Evolutionary conservation across 1,284 basidiomycete genomes (phyloP).

Genomic region (Heterobasidion irregulare): DNA sequence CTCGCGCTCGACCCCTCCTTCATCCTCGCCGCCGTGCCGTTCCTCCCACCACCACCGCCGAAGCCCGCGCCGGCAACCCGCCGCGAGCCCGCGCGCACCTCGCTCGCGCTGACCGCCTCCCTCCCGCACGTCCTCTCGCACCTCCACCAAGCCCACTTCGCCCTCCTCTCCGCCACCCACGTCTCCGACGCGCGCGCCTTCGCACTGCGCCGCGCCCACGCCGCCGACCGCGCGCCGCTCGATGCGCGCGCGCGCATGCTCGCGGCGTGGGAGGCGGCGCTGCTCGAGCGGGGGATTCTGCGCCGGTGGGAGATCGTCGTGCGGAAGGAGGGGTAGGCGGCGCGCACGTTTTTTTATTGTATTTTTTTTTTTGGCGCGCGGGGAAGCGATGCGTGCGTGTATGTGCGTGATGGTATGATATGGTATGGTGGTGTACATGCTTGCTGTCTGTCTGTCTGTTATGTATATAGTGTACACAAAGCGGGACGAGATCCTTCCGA

Average conservation of each 20-base stretch:
- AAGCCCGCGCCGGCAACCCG: no score
- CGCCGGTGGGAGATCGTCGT: slow-evolving; percentile 4
- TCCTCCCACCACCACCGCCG: neutral
- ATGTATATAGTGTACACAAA: no score
- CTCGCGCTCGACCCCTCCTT: neutral
- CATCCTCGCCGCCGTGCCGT: neutral
- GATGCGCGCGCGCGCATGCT: neutral
- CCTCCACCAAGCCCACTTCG: neutral
- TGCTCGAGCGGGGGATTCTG: slow-evolving; percentile 5
- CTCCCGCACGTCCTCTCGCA: neutral
- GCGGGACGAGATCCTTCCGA: no score
- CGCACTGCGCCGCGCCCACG: neutral
- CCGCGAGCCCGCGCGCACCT: neutral
- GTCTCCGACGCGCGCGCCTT: neutral
- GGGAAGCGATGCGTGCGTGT: no score
- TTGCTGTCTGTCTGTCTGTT: no score
- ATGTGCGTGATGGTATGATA: no score
- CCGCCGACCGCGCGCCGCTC: no score
- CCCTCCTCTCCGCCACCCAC: slow-evolving; percentile 1
- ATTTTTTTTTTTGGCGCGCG: no score
- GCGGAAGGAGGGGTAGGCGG: neutral
- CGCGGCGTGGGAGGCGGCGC: slow-evolving; percentile 5
- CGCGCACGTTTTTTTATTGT: neutral
- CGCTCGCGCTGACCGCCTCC: neutral
- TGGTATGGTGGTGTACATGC: no score